Percentiles rank a stretch among this genome's conserved stretches.
Evolutionary conservation across 805 yeast genomes (phyloP).

Genomic region (Candida corydali): DNA sequence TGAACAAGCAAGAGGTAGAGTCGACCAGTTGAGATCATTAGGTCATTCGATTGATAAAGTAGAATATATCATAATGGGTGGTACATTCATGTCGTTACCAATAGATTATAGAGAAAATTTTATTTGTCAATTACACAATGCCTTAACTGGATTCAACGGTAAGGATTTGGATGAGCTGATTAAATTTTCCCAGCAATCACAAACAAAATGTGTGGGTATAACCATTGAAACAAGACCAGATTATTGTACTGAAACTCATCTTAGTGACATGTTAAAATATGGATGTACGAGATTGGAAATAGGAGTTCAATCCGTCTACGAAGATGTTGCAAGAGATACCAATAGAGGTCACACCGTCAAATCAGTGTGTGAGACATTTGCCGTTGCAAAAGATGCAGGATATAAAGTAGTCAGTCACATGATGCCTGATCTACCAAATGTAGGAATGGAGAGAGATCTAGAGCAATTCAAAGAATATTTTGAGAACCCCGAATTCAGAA

Average conservation of each 20-base stretch:
- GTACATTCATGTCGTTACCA: conserved; percentile 95
- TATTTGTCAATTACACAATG: conserved; percentile 88
- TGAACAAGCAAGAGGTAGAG: conserved; percentile 96
- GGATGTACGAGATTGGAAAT: conserved; percentile 97
- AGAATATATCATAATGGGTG: conserved; percentile 98
- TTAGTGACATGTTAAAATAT: conserved; percentile 91
- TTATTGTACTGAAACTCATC: conserved; percentile 92
- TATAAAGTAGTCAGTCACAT: conserved; percentile 96
- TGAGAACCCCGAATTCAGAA: conserved; percentile 94
- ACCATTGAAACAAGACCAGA: conserved; percentile 98
- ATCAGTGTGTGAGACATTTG: conserved; percentile 93
- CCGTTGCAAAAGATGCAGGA: conserved; percentile 96
- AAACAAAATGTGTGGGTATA: conserved; percentile 96
- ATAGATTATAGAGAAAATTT: conserved; percentile 85
- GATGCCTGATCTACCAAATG: conserved; percentile 99
- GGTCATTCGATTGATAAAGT: conserved; percentile 98
- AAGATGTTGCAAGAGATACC: conserved; percentile 97
- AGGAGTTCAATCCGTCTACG: conserved; percentile 96
- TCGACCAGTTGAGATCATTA: conserved; percentile 89
- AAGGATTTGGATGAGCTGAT: conserved; percentile 87
- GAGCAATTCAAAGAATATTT: conserved; percentile 96
- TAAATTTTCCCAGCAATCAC: conserved; percentile 83
- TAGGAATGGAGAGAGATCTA: conserved; percentile 96
- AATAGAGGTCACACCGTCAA: conserved; percentile 97
- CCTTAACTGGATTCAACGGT: conserved; percentile 89